A percentile compares a stretch with the other conserved stretches of the same genome.
Conservation (phyloP, 163 green algal species). For the Volvox carteri region DNA sequence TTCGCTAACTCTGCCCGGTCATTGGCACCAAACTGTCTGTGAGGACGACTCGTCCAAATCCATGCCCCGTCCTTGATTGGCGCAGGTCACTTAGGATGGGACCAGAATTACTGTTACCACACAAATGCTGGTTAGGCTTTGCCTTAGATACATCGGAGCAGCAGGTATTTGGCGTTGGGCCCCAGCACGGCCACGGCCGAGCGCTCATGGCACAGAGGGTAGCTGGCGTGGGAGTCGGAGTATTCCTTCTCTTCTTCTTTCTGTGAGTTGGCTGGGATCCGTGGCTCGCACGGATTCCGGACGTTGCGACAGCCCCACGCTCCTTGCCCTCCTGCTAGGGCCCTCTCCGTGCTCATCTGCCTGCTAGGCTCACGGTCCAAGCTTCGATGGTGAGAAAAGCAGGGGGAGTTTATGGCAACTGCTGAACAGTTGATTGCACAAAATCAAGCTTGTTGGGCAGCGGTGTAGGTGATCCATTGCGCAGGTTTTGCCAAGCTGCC, state of each 20-base stretch:
- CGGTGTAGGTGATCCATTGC: no score
- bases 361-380: constrained; percentile 35
- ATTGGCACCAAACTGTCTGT: neutral
- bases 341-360: constrained; percentile 28
- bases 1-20: neutral
- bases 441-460: no score
- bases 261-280: constrained; percentile 4
- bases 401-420: neutral
- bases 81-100: neutral
- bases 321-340: neutral
- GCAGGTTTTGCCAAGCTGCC: no score
- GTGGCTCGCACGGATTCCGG: no score
- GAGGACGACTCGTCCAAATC: neutral
- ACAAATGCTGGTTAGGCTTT: neutral
- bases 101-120: neutral
- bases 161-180: neutral
- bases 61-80: neutral
- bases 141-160: neutral
- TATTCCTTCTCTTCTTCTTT: constrained; percentile 60
- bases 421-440: neutral
- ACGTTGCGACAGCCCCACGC: no score
- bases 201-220: constrained; percentile 2
- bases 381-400: constrained; percentile 32
- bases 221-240: constrained; percentile 34
- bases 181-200: constrained; percentile 4